Base-by-base conservation (phyloP, 2,329 filamentous ascomycete species). In the Paracoccidioides brasiliensis region DNA sequence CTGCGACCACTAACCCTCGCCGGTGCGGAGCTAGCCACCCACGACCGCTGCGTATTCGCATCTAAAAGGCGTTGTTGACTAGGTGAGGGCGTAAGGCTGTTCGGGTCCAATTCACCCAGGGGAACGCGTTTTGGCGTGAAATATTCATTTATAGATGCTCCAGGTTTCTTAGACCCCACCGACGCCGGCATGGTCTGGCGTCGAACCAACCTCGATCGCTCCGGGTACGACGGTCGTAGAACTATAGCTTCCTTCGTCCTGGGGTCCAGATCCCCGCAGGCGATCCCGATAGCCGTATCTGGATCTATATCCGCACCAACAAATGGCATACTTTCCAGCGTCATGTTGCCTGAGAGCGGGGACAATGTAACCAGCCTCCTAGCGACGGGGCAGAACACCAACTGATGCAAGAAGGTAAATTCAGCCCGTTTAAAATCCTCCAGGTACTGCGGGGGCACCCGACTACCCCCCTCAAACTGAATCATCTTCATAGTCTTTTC, bases 351-450 rank as follows among this genome's bases (percentile, higher is more conserved):
- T 0, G 82, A 80, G 0, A 85, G 78, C 12, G 82, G 76, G 0
- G 83, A 93, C 57, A 95, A 76, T 58, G 89, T 83, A 43, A 95
- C 86, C 46, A 97, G 71, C 58, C 82, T 74, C 56, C 84, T 77
- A 44, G 79, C 77, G 41, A 77, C 74, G 0, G 91, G 90, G 67
- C 91, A 97, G 69, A 88, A 98, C 3, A 97, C 91, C 72, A 93
- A 87, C 72, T 96, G 93, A 65, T 97, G 87, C 15, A 96, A 73
- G 65, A 98, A 98, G 0, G 93, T 97, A 62, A 88, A 76, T 69
- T 98, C 93, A 0, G 93, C 93, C 67, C 91, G 84, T 58, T 82
- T 80, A 67, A 97, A 98, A 22, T 81, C 77, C 6, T 86, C 82
- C 33, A 93, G 74, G 67, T 97, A 98, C 59, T 86, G 85, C 42